Evolutionary conservation across 2,329 filamentous ascomycete species (phyloP), one percentile per base, ranked within the genome.

Genomic region (Arthroderma sp.): DNA sequence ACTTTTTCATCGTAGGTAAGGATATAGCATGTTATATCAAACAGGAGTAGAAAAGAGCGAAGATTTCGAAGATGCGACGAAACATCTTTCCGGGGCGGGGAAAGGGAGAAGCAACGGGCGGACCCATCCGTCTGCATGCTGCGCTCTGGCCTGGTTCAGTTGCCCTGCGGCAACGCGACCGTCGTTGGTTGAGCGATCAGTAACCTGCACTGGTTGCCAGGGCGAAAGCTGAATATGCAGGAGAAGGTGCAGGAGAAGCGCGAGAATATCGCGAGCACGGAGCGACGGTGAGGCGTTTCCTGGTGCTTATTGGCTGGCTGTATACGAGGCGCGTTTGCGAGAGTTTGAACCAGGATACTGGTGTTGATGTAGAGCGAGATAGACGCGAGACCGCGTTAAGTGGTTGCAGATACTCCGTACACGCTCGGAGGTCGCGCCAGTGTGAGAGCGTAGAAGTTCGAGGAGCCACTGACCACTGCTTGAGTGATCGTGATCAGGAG

Each of bases 311-410:
- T 51, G 47, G 47, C 25, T 31, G 25, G 25, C 25, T 15, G 25
- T 31, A 51, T 51, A 51, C 47, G 47, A 51, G 47, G 47, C 47
- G 47, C 47, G 47, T 31, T 19, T 51, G 47, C 25, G 2, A 17
- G 47, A 51, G 47, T 51, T 51, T 51, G 13, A 2, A 17, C 25
- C 6, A 15, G 25, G 47, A 33, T 19, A 8, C 33, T 19, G 25
- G 25, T 51, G 47, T 31, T 51, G 47, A 51, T 9, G 47, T 25
- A 33, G 47, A 25, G 47, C 47, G 25, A 31, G 25, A 51, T 51
- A 51, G 47, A 51, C 47, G 47, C 47, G 47, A 51, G n/a, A 51
- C 6, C 47, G 47, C 47, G 47, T 51, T 51, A 51, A 51, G 28
- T 51, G 47, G 25, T 35, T 51, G 23, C 43, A n/a, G 2, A 51